Evolutionary conservation across 305 asterid genomes (phyloP).

Genomic region (Stenogyne calaminthoides): DNA sequence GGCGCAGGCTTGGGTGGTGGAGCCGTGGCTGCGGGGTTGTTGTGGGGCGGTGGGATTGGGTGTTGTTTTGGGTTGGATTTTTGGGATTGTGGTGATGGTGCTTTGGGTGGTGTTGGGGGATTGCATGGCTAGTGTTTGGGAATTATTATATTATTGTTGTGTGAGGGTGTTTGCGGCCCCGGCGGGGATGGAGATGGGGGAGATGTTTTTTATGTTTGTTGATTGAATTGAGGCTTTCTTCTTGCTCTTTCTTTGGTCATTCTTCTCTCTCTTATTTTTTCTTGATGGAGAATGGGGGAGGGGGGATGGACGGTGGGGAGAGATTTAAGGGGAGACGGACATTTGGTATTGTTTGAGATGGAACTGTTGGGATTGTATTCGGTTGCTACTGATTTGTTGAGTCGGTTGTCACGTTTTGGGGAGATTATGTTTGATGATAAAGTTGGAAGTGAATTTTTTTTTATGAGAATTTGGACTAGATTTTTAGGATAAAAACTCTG

Average conservation of each 20-base stretch:
- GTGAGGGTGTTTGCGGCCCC: slow-evolving; percentile 49
- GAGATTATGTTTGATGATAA: too few relatives aligned
- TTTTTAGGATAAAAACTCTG: too few relatives aligned
- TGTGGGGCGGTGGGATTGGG: slow-evolving; percentile 9
- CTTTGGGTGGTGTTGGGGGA: slow-evolving; percentile 21
- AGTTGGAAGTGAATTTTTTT: too few relatives aligned
- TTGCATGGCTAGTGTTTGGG: slow-evolving; percentile 38
- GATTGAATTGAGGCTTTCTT: slow-evolving; percentile 50
- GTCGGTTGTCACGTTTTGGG: too few relatives aligned
- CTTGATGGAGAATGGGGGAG: not conserved
- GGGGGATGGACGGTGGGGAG: slow-evolving; percentile 30
- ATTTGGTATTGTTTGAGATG: too few relatives aligned
- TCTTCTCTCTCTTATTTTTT: slow-evolving; percentile 31
- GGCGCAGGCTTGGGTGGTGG: slow-evolving; percentile 84
- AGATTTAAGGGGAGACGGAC: slow-evolving; percentile 32
- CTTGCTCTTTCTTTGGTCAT: slow-evolving; percentile 32
- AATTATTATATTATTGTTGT: not conserved
- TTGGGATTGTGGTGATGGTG: too few relatives aligned
- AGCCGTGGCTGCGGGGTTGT: slow-evolving; percentile 41
- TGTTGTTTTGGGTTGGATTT: not conserved
- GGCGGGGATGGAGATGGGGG: slow-evolving; percentile 48
- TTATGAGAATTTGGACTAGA: too few relatives aligned
- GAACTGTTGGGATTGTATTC: not conserved
- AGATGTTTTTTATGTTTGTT: slow-evolving; percentile 32
- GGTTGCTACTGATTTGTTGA: not conserved